Evolutionary conservation across 495 filamentous ascomycete species (phyloP), one percentile per base, ranked within the genome.

Genomic region (Penicillium canescens): DNA sequence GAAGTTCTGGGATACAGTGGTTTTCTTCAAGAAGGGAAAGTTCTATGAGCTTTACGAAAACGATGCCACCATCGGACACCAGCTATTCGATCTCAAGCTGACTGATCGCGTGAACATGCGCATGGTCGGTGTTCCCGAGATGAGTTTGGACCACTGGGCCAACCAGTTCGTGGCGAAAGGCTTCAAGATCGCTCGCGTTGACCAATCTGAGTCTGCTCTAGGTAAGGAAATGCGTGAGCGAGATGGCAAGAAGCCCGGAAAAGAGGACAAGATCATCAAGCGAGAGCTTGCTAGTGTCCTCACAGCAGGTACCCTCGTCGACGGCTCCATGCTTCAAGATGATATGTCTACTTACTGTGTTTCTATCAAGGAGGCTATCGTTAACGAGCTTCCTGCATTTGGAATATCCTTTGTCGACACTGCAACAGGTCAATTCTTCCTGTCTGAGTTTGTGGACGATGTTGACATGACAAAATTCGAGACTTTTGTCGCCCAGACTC

Each of bases 1-100:
- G 70, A 96, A 96, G 46, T 90, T 93, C 58, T 96, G 89, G 89
- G 91, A 96, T 54, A 98, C 92, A 0, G 87, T 99, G 18, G 94
- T 99, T 12, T 99, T 99, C 74, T 99, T 99, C 80, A 98, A 96
- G 73, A 99, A 99, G 74, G 94, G 94, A 54, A 99, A 99, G 67
- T 99, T 99, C 72, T 99, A 96, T 68, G 94, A 99, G 66, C 80
- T 99, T 1, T 99, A 97, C 66, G 95, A 99, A 66, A 95, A 96
- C 55, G 94, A 99, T 75, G 94, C 94, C 12, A 97, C 93, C 0
- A 90, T 99, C 50, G 95, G 95, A 11, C 91, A 98, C 66, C 94
- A 97, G 70, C 78, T 96, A 21, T 99, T 99, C 65, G 94, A 99
- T 68, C 78, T 99, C 31, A 99, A 99, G 73, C 87, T 98, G 55